Base-by-base conservation (phyloP, 371 early-diverging fungal genomes). In the Mucor velutinosus region DNA sequence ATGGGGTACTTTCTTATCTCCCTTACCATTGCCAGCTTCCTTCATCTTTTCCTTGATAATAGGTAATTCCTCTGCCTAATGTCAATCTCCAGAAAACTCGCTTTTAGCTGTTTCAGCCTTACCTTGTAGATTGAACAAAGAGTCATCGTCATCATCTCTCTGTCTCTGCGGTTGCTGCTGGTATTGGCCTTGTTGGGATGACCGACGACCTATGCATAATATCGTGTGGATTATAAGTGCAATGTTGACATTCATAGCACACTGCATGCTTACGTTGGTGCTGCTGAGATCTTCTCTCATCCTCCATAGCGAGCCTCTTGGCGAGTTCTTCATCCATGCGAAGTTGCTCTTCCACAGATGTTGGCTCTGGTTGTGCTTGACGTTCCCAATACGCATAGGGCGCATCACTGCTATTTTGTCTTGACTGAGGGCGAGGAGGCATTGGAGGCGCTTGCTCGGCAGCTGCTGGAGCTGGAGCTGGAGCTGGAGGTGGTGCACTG, bases 281-380 rank as follows among this genome's bases (percentile, higher is more conserved):
- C 56, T 30, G 61, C 43, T 57, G 35, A 25, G 60, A 47, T 55
- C 55, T 61, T 35, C 67, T 66, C 62, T 79, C 77, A 37, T 81
- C 81, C 57, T 83, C 77, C 64, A 81, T 47, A 17, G 78, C 76
- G 27, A 83, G 43, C 45, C 79, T 74, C 25, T 73, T 70, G 7
- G 84, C 84, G 62, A 71, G 75, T 8, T 79, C 81, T 59, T 83
- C 84, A 61, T 83, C 84, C 70, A 75, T 69, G 21, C 80, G 76
- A 60, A 83, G 60, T 39, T 83, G 84, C 29, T 83, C 83, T 29
- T 83, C 84, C 25, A 72, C 69, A 27, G 74, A 51, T 17, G 66
- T 53, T 19, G 74, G 69, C 25, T 61, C 30, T 14, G 60, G 39
- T 58, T 65, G 64, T 39, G 70, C 17, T 51, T 71, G 65, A 23